Evolutionary conservation across 2,329 filamentous ascomycete genomes (phyloP), one percentile per base, ranked within the genome.

Genomic region (Fusarium subtropicale): DNA sequence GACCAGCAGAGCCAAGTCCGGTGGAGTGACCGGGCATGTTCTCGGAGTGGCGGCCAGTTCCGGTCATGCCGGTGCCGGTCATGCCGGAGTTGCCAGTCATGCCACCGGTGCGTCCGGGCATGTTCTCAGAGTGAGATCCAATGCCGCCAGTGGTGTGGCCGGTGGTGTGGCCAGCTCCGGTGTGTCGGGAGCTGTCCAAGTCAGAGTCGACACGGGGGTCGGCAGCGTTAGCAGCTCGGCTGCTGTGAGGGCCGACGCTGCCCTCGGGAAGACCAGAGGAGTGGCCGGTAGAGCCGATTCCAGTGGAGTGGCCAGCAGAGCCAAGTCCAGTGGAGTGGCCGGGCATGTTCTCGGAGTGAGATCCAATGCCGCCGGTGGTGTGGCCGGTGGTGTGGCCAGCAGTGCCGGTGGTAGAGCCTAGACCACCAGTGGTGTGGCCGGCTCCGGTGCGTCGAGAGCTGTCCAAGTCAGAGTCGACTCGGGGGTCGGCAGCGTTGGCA

Each of bases 151-250:
- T 33, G 5, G 41, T 11, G 12, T 28, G 26, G 7, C 70, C 67
- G 5, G 44, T 38, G 34, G 12, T 55, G 56, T 80, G 42, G 15
- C 50, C 55, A 28, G 81, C 81, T 15, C 53, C 53, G 22, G 84
- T 85, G 31, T 31, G 52, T 82, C 53, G 41, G 1, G 53, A 31
- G 10, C 55, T 44, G 52, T 84, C 83, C 16, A 84, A 78, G 71
- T 88, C 84, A 5, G 83, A 85, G 74, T 88, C 86, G 51, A 87
- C 79, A 15, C 84, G 79, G 22, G 86, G 85, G 67, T 87, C 85
- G 12, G 79, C 64, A 30, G 83, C 82, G 76, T 87, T 86, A 50
- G 79, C 78, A 15, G 7, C 24, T 1, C 69, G 65, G 46, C 45
- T 60, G 38, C 26, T 30, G 51, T 73, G 69, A 30, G 59, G 60